Evolutionary conservation across 1,284 basidiomycete species (phyloP).

Genomic region (Tylopilus orsonianus): DNA sequence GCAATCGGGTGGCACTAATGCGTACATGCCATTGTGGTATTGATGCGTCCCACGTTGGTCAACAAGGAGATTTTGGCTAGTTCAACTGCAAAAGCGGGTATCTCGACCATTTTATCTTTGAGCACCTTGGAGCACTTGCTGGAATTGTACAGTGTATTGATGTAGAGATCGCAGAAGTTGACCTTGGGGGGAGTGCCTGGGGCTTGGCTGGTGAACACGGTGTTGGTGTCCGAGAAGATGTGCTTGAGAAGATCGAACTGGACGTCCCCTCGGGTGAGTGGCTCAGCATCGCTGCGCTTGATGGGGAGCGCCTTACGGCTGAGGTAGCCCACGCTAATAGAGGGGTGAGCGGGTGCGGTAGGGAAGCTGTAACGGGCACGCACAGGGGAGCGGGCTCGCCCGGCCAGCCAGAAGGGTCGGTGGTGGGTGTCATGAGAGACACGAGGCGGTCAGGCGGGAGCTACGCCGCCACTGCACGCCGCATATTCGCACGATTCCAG

Average conservation of each 20-base stretch:
- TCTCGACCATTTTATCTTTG: conserved; percentile 81
- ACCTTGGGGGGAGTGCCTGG: conserved; percentile 50
- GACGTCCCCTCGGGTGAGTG: conserved; percentile 76
- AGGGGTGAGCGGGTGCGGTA: conserved; percentile 18
- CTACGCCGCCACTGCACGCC: conserved; percentile 31
- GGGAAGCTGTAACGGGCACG: conserved; percentile 14
- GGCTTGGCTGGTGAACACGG: conserved; percentile 69
- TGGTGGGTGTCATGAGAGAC: conserved; percentile 47
- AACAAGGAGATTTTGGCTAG: conserved; percentile 83
- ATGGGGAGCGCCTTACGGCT: conserved; percentile 74
- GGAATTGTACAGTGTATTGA: conserved; percentile 76
- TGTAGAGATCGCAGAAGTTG: conserved; percentile 83
- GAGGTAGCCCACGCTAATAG: conserved; percentile 59
- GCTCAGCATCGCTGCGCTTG: conserved; percentile 75
- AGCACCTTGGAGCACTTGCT: conserved; percentile 84
- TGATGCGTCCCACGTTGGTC: conserved; percentile 91
- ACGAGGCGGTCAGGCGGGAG: conserved; percentile 37
- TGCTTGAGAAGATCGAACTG: conserved; percentile 82
- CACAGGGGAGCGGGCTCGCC: conserved; percentile 46
- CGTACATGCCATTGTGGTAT: conserved; percentile 89
- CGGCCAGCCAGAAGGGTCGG: conserved; percentile 40
- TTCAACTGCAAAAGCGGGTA: conserved; percentile 77
- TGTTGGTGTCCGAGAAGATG: conserved; percentile 70
- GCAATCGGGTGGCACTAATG: conserved; percentile 16
- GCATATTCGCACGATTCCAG: conserved; percentile 31